A percentile compares a stretch with the other conserved stretches of the same genome.
Evolutionary conservation across 345 rosid genomes (phyloP).

Genomic region (Eucalyptus curtisii): DNA sequence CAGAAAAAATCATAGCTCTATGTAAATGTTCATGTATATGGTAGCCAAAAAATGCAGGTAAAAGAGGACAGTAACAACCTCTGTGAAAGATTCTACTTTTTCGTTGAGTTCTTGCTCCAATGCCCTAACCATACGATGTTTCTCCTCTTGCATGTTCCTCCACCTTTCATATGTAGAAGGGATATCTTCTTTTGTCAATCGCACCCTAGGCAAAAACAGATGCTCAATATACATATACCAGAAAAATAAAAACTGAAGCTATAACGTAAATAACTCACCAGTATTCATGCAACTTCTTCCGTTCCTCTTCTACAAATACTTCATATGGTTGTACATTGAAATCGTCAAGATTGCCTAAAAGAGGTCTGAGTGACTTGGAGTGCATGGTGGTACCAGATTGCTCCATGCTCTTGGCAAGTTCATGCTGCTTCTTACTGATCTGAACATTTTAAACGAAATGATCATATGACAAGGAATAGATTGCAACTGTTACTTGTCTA

Average conservation of each 20-base stretch:
- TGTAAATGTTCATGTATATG: neutral
- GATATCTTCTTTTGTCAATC: slow-evolving; percentile 50
- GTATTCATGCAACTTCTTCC: slow-evolving; percentile 63
- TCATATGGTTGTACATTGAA: slow-evolving; percentile 79
- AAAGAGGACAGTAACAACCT: slow-evolving; percentile 24
- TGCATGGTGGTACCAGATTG: slow-evolving; percentile 76
- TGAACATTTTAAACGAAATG: slow-evolving; percentile 13
- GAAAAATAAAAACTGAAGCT: neutral
- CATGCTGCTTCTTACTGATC: slow-evolving; percentile 96
- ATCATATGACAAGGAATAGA: neutral
- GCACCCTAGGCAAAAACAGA: slow-evolving; percentile 38
- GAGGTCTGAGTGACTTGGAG: slow-evolving; percentile 53
- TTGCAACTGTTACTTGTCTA: neutral
- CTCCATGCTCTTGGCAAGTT: slow-evolving; percentile 80
- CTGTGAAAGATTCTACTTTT: slow-evolving; percentile 15
- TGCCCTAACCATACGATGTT: slow-evolving; percentile 27
- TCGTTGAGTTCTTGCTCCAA: slow-evolving; percentile 55
- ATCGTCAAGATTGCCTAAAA: slow-evolving; percentile 56
- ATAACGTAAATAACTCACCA: slow-evolving; percentile 43
- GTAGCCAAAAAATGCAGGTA: neutral
- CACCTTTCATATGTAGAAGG: slow-evolving; percentile 62
- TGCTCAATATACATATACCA: neutral
- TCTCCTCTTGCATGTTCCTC: slow-evolving; percentile 44
- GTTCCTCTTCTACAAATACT: slow-evolving; percentile 82
- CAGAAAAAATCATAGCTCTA: neutral